Conservation (phyloP, 2,329 filamentous ascomycete species). For the Neurospora crassa region DNA sequence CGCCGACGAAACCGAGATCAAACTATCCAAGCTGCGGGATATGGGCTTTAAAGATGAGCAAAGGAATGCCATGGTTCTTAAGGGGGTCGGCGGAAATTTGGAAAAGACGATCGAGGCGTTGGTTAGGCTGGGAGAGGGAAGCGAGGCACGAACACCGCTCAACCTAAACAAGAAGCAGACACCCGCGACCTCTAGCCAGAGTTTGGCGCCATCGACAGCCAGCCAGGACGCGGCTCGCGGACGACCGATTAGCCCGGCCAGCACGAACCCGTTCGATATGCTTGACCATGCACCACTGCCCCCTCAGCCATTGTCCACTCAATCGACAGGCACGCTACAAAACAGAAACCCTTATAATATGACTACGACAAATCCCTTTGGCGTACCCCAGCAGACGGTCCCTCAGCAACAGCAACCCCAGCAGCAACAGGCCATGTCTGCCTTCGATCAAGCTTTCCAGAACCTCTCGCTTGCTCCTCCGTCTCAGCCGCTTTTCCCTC, state of each 20-base stretch:
- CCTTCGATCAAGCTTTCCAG: slow-evolving; percentile 62
- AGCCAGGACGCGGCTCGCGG: slow-evolving; percentile 17
- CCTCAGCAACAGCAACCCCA: neutral
- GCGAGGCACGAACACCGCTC: slow-evolving; percentile 30
- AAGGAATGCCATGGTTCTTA: slow-evolving; percentile 71
- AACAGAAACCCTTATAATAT: slow-evolving; percentile 43
- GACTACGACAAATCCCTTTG: slow-evolving; percentile 62
- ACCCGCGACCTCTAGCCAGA: slow-evolving; percentile 32
- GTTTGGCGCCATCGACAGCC: slow-evolving; percentile 7
- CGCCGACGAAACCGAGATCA: slow-evolving; percentile 57
- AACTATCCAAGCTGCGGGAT: slow-evolving; percentile 67
- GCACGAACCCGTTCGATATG: slow-evolving; percentile 58
- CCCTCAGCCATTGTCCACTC: slow-evolving; percentile 51
- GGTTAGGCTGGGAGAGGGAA: slow-evolving; percentile 69
- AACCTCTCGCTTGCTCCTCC: slow-evolving; percentile 56
- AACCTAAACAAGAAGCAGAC: slow-evolving; percentile 29
- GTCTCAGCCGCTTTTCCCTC: slow-evolving; percentile 55
- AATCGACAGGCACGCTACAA: slow-evolving; percentile 53
- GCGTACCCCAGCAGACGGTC: slow-evolving; percentile 31
- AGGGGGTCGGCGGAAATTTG: slow-evolving; percentile 73
- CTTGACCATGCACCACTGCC: slow-evolving; percentile 44
- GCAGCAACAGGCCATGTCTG: slow-evolving; percentile 19
- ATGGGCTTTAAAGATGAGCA: slow-evolving; percentile 88
- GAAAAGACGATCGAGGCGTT: slow-evolving; percentile 80
- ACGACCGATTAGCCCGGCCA: slow-evolving; percentile 35